Evolutionary conservation across 306 rosid species (phyloP), one percentile per base, ranked within the genome.

Genomic region (Lotus japonicus): DNA sequence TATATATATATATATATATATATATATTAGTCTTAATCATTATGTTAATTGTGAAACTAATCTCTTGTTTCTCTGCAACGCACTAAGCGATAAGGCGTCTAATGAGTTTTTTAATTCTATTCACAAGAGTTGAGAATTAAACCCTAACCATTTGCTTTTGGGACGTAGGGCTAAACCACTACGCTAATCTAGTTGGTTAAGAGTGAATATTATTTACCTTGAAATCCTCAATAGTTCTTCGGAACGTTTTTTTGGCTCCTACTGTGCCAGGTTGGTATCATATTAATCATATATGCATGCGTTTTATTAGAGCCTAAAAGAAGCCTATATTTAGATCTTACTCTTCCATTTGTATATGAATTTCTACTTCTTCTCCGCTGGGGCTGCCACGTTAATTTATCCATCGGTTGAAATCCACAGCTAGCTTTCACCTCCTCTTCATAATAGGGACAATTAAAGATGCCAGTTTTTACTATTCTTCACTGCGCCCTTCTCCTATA

Each of bases 361-460:
- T 42, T 65, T 78, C 79, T 79, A 79, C 51, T 12, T 68, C 28
- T 67, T 62, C 50, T 61, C 43, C 54, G 56, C 74, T 79, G 75
- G 66, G 82, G 52, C 39, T 83, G 87, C 74, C 84, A 79, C 86
- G 87, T 79, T 59, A 61, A 57, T 21, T 21, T 1, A 21, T 21
- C 26, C 4, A n/a, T n/a, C n/a, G n/a, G n/a, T n/a, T n/a, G n/a
- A n/a, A n/a, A n/a, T n/a, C n/a, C n/a, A n/a, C n/a, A n/a, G n/a
- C n/a, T 5, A 28, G 4, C 5, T 44, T 41, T 21, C 52, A 36
- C 52, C 17, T n/a, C 28, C 60, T 50, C 54, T 58, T 68, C 48
- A 64, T 83, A 16, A 83, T 64, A n/a, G n/a, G n/a, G 33, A 26
- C 74, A 72, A 82, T 83, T 80, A 79, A 79, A 82, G 74, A 71